phyloP scores from a whole-genome alignment of 164 flowering plant genomes.

The Chimonanthus salicifolius region DNA sequence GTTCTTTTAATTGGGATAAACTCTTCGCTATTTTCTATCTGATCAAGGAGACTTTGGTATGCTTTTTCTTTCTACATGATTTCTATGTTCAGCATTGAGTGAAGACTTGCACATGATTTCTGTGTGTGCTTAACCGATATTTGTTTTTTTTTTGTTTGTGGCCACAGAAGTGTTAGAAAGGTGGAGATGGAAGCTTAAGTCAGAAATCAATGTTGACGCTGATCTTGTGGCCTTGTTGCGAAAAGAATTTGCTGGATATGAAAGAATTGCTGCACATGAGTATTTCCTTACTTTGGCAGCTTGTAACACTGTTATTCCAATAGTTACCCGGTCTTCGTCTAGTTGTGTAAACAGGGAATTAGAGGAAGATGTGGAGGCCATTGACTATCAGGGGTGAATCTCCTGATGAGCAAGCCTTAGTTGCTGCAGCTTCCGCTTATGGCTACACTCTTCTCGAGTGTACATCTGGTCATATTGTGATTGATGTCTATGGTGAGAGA shows the following conservation, averaged over 20 bases:
- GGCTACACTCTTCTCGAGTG: conserved; percentile 89
- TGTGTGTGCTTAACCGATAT: background rate
- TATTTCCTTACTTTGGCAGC: conserved; percentile 91
- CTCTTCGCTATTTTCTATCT: too few relatives aligned
- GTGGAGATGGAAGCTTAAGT: conserved; percentile 50
- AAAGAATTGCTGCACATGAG: conserved; percentile 69
- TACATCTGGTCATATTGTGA: conserved; percentile 88
- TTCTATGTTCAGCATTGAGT: too few relatives aligned
- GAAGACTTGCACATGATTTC: background rate
- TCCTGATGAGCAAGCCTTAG: conserved; percentile 95
- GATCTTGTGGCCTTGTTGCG: conserved; percentile 59
- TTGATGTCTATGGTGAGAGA: conserved; percentile 79
- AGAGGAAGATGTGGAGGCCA: conserved; percentile 31
- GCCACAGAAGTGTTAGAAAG: conserved; percentile 13
- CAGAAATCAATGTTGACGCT: conserved; percentile 48
- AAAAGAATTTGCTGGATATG: conserved; percentile 40
- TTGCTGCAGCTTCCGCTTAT: conserved; percentile 91
- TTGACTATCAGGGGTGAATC: conserved; percentile 92
- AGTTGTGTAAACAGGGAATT: conserved; percentile 14
- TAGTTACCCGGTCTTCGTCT: conserved; percentile 25
- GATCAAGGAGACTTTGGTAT: too few relatives aligned
- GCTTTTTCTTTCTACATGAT: too few relatives aligned
- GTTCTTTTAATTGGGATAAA: too few relatives aligned
- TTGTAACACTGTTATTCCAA: conserved; percentile 87
- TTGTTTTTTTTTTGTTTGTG: background rate